Evolutionary conservation across 179 eudicot genomes (phyloP), one percentile per base, ranked within the genome.

Genomic region (Nepenthes alata): DNA sequence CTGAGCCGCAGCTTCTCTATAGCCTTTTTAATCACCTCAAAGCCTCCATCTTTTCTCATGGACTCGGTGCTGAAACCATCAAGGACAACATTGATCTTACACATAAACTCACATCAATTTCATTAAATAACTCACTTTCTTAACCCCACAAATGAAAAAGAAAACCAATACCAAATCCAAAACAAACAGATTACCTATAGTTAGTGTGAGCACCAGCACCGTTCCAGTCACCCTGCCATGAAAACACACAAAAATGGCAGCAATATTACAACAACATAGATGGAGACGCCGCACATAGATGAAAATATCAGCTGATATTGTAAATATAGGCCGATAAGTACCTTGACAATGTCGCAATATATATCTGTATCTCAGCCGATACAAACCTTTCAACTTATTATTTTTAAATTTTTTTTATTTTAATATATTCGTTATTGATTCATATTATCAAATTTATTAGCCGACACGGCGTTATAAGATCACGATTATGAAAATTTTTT

Each of bases 151-250:
- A 25, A 41, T 41, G 45, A 7, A 41, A 41, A 41, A 41, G 45
- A 7, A 41, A 41, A 41, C 6, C 5, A 15, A 13, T 44, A 39
- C 6, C 47, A 51, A 12, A 47, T 55, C 6, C 54, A 44, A 14
- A 16, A 63, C 2, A 53, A 15, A 39, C 2, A 35, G 11, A 5
- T 55, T 70, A 81, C 89, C 89, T 84, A 68, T 77, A 85, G 75
- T 85, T 85, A 45, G 80, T 70, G 72, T 85, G 90, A 13, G 90
- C 90, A 76, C 90, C 86, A 35, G 90, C 90, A 35, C 90, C 90
- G 48, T 85, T 85, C 87, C 87, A 85, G 54, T 85, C 90, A 55
- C 90, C 90, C 83, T 79, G 65, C 58, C 61, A 63, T 72, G 12
- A 37, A 11, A 0, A 47, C 53, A 50, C 53, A 50, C 7, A 15